Evolutionary conservation across 2,329 filamentous ascomycete species (phyloP), one percentile per base, ranked within the genome.

Genomic region (Colletotrichum sp.): DNA sequence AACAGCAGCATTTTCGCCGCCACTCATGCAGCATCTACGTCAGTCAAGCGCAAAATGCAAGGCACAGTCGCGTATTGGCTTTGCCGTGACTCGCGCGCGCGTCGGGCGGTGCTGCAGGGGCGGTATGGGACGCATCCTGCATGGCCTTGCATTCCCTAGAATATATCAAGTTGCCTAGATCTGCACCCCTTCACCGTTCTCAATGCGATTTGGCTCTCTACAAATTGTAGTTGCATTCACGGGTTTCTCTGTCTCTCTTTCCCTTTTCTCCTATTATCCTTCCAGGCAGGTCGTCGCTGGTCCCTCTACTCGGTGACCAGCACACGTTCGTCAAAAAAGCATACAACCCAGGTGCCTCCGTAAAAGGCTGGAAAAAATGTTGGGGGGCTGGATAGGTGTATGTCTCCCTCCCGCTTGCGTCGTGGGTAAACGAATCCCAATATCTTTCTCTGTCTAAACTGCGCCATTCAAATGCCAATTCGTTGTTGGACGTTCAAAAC

Each of bases 381-480:
- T 13, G 4, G 36, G 33, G 24, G 27, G 54, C 3, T 57, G 54
- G 54, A 31, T 16, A 13, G 54, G 5, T 57, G 27, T 57, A n/a
- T 27, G n/a, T 33, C 24, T n/a, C 27, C 34, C 54, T 31, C 33
- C 34, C 51, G 13, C 18, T 27, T 16, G 21, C 11, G 27, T 61
- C 7, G 31, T 47, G 62, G 71, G 68, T 55, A 55, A 62, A 61
- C 36, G 43, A 36, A 62, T 43, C 51, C 33, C 33, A 43, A 29
- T 59, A 47, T 54, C 61, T 66, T 70, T 62, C 67, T 66, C 62
- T 70, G 54, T 73, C 71, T 73, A 73, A 63, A 59, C 72, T 72
- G 38, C 72, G 72, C 72, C 68, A 57, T 74, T 62, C 57, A 66
- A 71, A 74, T 74, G 72, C 72, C 62, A 70, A 69, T 58, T 68